Evolutionary conservation across 2,329 filamentous ascomycete species (phyloP).

Genomic region (Monascus ruber): DNA sequence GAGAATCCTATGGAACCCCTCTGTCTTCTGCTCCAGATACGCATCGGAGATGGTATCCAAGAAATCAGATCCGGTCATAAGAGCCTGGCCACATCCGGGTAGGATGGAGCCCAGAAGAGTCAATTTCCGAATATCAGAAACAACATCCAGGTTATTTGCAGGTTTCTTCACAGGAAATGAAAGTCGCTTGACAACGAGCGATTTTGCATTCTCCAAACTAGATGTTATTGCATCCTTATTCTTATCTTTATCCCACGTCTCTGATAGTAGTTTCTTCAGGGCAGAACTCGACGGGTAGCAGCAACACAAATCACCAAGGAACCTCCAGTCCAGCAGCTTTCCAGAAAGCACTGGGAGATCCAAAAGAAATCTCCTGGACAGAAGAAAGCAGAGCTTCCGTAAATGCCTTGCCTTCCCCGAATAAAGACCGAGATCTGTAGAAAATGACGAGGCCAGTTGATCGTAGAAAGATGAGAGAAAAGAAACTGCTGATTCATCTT

Average conservation of each 20-base stretch:
- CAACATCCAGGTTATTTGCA: constrained; percentile 7
- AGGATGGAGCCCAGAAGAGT: constrained; percentile 29
- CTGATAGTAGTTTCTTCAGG: constrained; percentile 40
- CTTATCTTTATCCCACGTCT: constrained; percentile 29
- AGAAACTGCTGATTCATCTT: constrained; percentile 46
- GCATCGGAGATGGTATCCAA: constrained; percentile 56
- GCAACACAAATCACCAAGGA: constrained; percentile 57
- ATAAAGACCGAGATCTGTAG: constrained; percentile 20
- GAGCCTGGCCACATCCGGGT: constrained; percentile 42
- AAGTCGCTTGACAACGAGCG: constrained; percentile 20
- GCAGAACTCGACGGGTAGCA: constrained; percentile 55
- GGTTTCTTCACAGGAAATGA: constrained; percentile 5
- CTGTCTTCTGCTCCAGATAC: constrained; percentile 45
- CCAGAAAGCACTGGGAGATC: constrained; percentile 30
- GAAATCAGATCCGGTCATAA: constrained; percentile 79
- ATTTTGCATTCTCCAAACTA: constrained; percentile 27
- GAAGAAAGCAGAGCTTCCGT: constrained; percentile 52
- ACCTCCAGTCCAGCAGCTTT: constrained; percentile 50
- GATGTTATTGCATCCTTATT: constrained; percentile 22
- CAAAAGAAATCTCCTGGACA: constrained; percentile 49
- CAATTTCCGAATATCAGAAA: constrained; percentile 22
- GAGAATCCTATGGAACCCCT: constrained; percentile 52
- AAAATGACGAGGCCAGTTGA: constrained; percentile 37
- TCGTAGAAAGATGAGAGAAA: constrained; percentile 61
- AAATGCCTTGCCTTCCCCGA: constrained; percentile 35